Base-by-base conservation (phyloP, 345 rosid genomes). In the Brassica cretica region DNA sequence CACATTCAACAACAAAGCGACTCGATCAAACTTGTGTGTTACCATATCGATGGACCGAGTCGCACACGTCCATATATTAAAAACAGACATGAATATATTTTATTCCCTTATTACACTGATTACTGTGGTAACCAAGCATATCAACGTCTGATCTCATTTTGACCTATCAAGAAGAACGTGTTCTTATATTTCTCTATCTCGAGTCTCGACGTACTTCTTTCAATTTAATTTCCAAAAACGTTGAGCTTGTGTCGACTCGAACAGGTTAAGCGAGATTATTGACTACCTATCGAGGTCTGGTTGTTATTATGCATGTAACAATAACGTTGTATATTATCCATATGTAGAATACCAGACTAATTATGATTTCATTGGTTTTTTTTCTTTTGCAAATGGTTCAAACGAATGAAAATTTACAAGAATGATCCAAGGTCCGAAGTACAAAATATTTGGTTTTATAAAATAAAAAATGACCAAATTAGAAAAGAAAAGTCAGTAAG, bases 1-100 rank as follows among this genome's bases (percentile, higher is more conserved):
- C 74, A 62, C 69, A 6, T 69, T 49, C 16, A 14, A 49, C 5
- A 49, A 62, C 37, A 59, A 46, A 35, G 8, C 65, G 70, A 76
- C 19, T 70, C 70, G 65, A 51, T 24, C 62, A 69, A 68, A 30
- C 53, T 68, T 60, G 29, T 62, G 53, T 59, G 63, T 76, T 27
- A 32, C 32, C 37, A 32, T 46, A 24, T 49, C 68, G 27, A 24
- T 69, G 69, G 55, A 68, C 53, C 51, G 62, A 68, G 24, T 58
- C 49, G 60, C 60, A 59, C 62, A 30, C 68, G 62, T 61, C 56
- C 49, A 41, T 76, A 24, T 51, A 64, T 21, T 53, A 11, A 4
- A 44, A 44, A 10, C 9, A 10, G 0, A 25, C 56, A 25, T 74
- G 37, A 64, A 32, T 8, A 49, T 46, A 2, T 14, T 21, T 19